Percentiles rank a stretch among this genome's conserved stretches.
These are phyloP conservation scores for Meyerozyma athensensis DNA, from an alignment of 1,139 yeast species.

Conservation along the genomic window DNA sequence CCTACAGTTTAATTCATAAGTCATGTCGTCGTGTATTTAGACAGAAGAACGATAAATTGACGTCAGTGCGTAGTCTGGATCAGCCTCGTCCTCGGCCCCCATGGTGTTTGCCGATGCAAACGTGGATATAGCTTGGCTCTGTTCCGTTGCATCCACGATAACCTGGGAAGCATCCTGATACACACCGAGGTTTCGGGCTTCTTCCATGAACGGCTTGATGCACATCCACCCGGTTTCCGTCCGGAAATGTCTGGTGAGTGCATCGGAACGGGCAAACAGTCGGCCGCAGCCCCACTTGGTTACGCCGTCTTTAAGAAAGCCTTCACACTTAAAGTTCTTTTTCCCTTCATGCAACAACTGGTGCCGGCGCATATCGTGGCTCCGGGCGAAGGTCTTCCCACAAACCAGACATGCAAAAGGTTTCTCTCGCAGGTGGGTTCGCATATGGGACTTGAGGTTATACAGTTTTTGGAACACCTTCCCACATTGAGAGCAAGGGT, in stretches of 20 bases:
- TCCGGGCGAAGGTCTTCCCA: conserved; percentile 48
- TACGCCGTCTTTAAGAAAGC: conserved; percentile 44
- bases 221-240: conserved; percentile 59
- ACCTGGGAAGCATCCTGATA: not conserved
- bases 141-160: not conserved
- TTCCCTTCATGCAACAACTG: conserved; percentile 51
- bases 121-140: not conserved
- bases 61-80: no score
- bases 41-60: no score
- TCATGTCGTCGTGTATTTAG: no score
- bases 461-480: conserved; percentile 52
- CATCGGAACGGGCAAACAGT: conserved; percentile 54
- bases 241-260: conserved; percentile 52
- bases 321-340: conserved; percentile 54
- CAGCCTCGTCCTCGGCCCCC: no score
- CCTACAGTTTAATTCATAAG: no score
- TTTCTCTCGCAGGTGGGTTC: conserved; percentile 52
- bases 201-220: conserved; percentile 52
- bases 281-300: conserved; percentile 60
- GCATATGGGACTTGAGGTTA: conserved; percentile 52
- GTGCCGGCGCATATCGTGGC: conserved; percentile 55
- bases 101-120: no score
- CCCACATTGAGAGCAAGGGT: conserved; percentile 44
- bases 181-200: conserved; percentile 24
- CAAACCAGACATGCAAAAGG: conserved; percentile 50